Conservation (phyloP, 2,329 filamentous ascomycete species). For the Arthrobotrys sinensis region DNA sequence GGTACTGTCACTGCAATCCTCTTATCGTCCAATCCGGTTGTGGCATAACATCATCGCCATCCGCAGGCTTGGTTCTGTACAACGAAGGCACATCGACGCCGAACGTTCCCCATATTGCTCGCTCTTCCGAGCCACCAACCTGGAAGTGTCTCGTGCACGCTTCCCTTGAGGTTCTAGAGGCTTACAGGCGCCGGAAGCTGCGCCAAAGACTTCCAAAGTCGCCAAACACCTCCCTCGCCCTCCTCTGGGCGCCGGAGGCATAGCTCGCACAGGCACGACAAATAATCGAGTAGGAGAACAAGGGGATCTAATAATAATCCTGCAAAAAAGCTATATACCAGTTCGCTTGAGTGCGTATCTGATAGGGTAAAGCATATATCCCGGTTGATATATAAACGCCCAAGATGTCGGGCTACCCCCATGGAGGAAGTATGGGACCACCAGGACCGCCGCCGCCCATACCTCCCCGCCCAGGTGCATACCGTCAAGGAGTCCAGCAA, state of each 20-base stretch:
- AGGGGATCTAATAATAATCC: slow-evolving; percentile 54
- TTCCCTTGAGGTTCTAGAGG: slow-evolving; percentile 20
- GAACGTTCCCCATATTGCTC: slow-evolving; percentile 22
- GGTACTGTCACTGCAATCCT: slow-evolving; percentile 5
- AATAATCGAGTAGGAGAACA: slow-evolving; percentile 23
- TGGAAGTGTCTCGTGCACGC: slow-evolving; percentile 43
- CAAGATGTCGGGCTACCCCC: slow-evolving; percentile 49
- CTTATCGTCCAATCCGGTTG: slow-evolving; percentile 40
- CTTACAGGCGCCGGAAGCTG: slow-evolving; percentile 45
- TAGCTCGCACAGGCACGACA: slow-evolving; percentile 24
- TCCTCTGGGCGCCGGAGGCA: slow-evolving; percentile 53
- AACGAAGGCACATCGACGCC: slow-evolving; percentile 34
- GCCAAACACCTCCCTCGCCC: slow-evolving; percentile 38
- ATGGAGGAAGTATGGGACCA: slow-evolving; percentile 44
- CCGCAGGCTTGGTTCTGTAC: slow-evolving; percentile 31
- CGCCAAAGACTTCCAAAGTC: slow-evolving; percentile 52
- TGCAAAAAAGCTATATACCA: slow-evolving; percentile 12
- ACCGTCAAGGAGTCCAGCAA: slow-evolving; percentile 44
- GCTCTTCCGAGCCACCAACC: slow-evolving; percentile 15
- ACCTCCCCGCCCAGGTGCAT: slow-evolving; percentile 51
- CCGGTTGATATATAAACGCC: slow-evolving; percentile 46
- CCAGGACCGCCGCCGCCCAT: slow-evolving; percentile 44
- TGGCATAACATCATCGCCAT: slow-evolving; percentile 53
- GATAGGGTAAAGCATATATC: slow-evolving; percentile 19
- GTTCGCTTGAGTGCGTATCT: slow-evolving; percentile 39